phyloP scores from a whole-genome alignment of 192 early-diverging fungal genomes.

The Neocallimastix lanati region DNA sequence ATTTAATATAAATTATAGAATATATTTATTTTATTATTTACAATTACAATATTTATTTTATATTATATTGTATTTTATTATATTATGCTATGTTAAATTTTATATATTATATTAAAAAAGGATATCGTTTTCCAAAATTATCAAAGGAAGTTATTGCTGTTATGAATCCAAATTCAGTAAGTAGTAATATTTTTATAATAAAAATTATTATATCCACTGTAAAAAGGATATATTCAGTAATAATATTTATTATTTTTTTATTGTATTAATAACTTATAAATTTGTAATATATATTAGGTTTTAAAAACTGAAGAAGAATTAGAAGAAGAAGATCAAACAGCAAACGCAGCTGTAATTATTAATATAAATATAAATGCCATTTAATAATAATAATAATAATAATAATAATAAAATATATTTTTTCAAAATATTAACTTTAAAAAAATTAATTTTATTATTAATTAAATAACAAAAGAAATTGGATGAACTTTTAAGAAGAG shows the following conservation, averaged over 20 bases:
- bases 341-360: constrained; percentile 50
- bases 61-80: no score
- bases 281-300: constrained; percentile 15
- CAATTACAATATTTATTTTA: no score
- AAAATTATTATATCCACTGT: no score
- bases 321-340: constrained; percentile 81
- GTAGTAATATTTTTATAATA: constrained; percentile 1
- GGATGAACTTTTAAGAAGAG: constrained; percentile 89
- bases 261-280: background rate
- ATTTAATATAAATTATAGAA: no score
- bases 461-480: constrained; percentile 42
- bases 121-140: constrained; percentile 56
- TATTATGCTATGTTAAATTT: no score
- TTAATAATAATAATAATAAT: constrained; percentile 12
- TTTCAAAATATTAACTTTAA: background rate
- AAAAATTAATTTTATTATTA: no score
- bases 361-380: background rate
- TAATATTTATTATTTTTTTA: background rate
- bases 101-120: no score
- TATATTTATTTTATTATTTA: no score
- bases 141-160: constrained; percentile 39
- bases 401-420: background rate
- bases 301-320: constrained; percentile 85
- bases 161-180: constrained; percentile 14
- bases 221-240: no score